These are phyloP conservation scores for Lycium ferocissimum DNA, from an alignment of 257 asterid genomes.

Conservation along the genomic window DNA sequence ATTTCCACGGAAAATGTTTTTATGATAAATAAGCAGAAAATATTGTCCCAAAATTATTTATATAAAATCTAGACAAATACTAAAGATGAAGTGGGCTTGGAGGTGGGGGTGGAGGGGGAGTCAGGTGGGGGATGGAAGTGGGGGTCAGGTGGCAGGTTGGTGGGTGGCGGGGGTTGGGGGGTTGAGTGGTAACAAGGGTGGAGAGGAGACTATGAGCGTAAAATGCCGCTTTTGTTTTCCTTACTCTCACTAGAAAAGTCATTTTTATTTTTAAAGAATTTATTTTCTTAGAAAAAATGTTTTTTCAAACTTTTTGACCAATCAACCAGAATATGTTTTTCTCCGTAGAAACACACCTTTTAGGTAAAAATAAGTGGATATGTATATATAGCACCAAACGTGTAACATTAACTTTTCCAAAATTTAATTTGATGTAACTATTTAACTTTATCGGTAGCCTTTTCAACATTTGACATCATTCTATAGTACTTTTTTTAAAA, in stretches of 20 bases:
- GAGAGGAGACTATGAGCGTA: background rate
- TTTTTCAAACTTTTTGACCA: background rate
- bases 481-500: no score
- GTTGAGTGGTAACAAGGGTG: background rate
- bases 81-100: background rate
- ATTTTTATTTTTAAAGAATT: constrained; percentile 37
- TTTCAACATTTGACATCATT: no score
- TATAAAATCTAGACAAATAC: background rate
- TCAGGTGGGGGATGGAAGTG: background rate
- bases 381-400: background rate
- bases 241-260: constrained; percentile 58
- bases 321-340: background rate
- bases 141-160: background rate
- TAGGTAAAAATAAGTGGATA: no score
- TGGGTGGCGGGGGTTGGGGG: background rate
- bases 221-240: background rate
- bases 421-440: background rate
- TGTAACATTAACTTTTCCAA: background rate
- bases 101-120: background rate
- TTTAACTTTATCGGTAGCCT: no score
- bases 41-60: background rate
- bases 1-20: background rate
- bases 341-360: background rate
- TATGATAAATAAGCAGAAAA: background rate
- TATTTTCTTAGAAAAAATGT: background rate